Base-by-base conservation (phyloP, 2,329 filamentous ascomycete genomes). In the Phoma sp. region DNA sequence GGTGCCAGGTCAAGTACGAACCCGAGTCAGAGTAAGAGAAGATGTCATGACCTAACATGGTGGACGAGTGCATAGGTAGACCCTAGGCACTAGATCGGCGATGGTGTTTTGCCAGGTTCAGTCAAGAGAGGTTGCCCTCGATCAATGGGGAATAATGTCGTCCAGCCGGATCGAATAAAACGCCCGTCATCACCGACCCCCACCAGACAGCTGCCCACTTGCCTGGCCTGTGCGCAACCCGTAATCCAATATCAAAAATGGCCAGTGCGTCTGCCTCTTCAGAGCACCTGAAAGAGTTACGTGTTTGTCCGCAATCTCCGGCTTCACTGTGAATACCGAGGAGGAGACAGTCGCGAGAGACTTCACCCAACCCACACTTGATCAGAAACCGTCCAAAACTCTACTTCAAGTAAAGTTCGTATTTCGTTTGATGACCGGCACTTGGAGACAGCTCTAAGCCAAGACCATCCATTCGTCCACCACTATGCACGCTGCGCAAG, bases 61-160 rank as follows among this genome's bases (percentile, higher is more conserved):
- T 47, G 37, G 37, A 56, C 37, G 47, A 42, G 47, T 56, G 53
- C 53, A 47, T 47, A 38, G 30, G 51, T 43, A 47, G 51, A 54
- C 51, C 51, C 51, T 54, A 54, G 45, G 14, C 37, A 9, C 25
- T 9, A 18, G 53, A 56, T 56, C 53, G 53, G 53, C 53, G 53
- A 56, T 67, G 63, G 54, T 65, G 60, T 56, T 63, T 57, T 57
- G 51, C 59, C 37, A 51, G 47, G 53, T 42, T 46, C 45, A 54
- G 46, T 53, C 32, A 54, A 54, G 51, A 48, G 48, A 45, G 45
- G 45, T 49, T 29, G 17, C 54, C 34, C 42, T 56, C 65, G 65
- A 67, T 67, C 56, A 61, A 25, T 49, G 53, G 46, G 47, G 52
- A 38, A 59, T 48, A 58, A 50, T 59, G 53, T 54, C 42, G 53